Evolutionary conservation across 1,284 basidiomycete genomes (phyloP).

Genomic region (Cutaneotrichosporon daszewskae): DNA sequence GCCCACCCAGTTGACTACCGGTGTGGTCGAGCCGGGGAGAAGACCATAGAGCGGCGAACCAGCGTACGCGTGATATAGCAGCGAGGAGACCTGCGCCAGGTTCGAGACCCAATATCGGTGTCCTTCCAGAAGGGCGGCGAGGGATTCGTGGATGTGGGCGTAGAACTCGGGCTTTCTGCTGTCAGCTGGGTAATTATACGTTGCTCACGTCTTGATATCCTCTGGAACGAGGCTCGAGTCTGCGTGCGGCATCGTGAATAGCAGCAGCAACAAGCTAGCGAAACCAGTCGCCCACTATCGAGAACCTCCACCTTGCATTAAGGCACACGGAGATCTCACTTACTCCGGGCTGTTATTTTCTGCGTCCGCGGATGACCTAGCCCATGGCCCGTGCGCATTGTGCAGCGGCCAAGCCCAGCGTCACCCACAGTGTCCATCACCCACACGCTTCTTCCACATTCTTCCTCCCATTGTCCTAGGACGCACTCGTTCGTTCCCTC

Average conservation of each 20-base stretch:
- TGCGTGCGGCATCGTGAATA: slow-evolving; percentile 71
- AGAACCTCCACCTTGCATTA: too few species aligned
- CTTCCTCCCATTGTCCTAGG: too few species aligned
- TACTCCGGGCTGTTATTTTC: too few species aligned
- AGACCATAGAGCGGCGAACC: slow-evolving; percentile 61
- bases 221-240: slow-evolving; percentile 67
- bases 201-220: slow-evolving; percentile 54
- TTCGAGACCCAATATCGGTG: slow-evolving; percentile 82
- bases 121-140: slow-evolving; percentile 59
- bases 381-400: too few species aligned
- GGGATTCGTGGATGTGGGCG: slow-evolving; percentile 62
- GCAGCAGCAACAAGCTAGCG: too few species aligned
- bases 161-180: slow-evolving; percentile 64
- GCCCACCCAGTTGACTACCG: slow-evolving; percentile 78
- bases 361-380: too few species aligned
- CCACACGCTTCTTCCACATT: too few species aligned
- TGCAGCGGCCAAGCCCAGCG: too few species aligned
- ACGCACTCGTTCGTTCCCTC: too few species aligned
- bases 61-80: slow-evolving; percentile 69
- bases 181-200: neutral
- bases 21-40: slow-evolving; percentile 45
- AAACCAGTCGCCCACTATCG: too few species aligned
- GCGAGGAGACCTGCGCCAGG: slow-evolving; percentile 70
- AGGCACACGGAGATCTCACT: too few species aligned
- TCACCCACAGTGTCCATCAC: too few species aligned